Conservation (phyloP, 2,329 filamentous ascomycete species). For the Sporothrix curviconia region DNA sequence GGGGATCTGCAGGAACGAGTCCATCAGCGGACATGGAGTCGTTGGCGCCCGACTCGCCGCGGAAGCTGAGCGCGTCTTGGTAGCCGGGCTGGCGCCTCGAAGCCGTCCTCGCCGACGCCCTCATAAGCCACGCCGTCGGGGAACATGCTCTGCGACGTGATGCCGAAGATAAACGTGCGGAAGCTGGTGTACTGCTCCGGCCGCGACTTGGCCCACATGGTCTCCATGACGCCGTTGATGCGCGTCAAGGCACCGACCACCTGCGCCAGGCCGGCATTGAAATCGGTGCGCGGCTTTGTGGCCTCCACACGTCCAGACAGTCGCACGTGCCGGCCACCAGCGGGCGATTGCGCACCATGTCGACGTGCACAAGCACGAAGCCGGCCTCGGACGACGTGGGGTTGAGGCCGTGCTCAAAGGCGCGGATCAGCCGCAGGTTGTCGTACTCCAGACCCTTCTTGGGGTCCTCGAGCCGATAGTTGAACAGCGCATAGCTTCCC, state of each 20-base stretch:
- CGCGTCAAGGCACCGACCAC: conserved; percentile 59
- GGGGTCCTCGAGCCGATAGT: conserved; percentile 56
- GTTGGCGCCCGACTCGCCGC: conserved; percentile 88
- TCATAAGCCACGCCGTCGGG: conserved; percentile 86
- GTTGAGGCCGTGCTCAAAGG: conserved; percentile 85
- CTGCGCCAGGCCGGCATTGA: conserved; percentile 58
- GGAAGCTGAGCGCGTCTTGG: conserved; percentile 60
- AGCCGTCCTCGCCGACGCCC: conserved; percentile 57
- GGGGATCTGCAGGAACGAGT: conserved; percentile 75
- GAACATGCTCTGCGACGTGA: conserved; percentile 91
- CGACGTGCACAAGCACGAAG: conserved; percentile 91
- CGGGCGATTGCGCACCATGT: conserved; percentile 82
- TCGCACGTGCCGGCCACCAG: conserved; percentile 67
- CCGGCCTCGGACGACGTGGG: conserved; percentile 84
- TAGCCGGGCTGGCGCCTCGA: background rate
- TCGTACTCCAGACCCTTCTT: conserved; percentile 51
- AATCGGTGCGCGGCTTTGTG: conserved; percentile 39
- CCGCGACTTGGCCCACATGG: conserved; percentile 82
- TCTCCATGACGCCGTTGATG: conserved; percentile 77
- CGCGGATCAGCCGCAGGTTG: conserved; percentile 77
- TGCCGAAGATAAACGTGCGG: conserved; percentile 95
- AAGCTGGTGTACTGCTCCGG: conserved; percentile 81
- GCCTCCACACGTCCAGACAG: conserved; percentile 49
- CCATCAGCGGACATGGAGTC: conserved; percentile 89
- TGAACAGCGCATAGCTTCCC: conserved; percentile 62